These are phyloP conservation scores for Pezicula rhizophila DNA, from an alignment of 2,329 filamentous ascomycete genomes.

Conservation along the genomic window DNA sequence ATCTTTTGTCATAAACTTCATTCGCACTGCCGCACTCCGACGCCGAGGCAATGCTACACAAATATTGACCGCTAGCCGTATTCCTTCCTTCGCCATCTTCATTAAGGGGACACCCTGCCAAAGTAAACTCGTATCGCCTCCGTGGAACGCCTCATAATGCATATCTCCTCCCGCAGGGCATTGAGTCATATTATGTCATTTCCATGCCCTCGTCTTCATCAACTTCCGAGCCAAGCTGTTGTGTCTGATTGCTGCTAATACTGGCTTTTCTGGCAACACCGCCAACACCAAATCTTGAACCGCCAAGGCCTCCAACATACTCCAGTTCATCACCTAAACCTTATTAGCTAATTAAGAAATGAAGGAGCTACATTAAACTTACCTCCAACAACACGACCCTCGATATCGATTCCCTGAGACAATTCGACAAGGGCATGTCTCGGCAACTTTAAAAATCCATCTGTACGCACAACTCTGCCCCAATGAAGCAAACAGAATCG, in stretches of 20 bases:
- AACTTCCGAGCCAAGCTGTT: slow-evolving; percentile 45
- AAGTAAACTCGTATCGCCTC: not conserved
- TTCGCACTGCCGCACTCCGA: too few species aligned
- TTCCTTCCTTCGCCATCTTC: not conserved
- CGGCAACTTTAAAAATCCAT: slow-evolving; percentile 76
- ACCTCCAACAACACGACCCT: slow-evolving; percentile 84
- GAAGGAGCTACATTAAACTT: slow-evolving; percentile 53
- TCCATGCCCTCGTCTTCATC: slow-evolving; percentile 61
- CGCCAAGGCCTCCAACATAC: slow-evolving; percentile 42
- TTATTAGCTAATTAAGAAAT: slow-evolving; percentile 4
- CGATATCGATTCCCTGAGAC: slow-evolving; percentile 86
- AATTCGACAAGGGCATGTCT: slow-evolving; percentile 79
- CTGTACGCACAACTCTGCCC: slow-evolving; percentile 86
- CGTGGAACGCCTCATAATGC: slow-evolving; percentile 3
- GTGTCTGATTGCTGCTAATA: slow-evolving; percentile 52
- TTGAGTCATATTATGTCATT: slow-evolving; percentile 28
- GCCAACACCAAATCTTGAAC: slow-evolving; percentile 40
- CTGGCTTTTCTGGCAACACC: slow-evolving; percentile 50
- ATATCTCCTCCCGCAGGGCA: not conserved
- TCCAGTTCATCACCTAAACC: slow-evolving; percentile 27
- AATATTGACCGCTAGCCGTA: too few species aligned
- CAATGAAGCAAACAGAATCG: slow-evolving; percentile 88
- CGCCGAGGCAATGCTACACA: too few species aligned
- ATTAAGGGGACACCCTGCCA: not conserved
- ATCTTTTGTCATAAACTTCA: too few species aligned